phyloP scores from a whole-genome alignment of 2,329 filamentous ascomycete genomes.

The Aspergillus aculeatinus region DNA sequence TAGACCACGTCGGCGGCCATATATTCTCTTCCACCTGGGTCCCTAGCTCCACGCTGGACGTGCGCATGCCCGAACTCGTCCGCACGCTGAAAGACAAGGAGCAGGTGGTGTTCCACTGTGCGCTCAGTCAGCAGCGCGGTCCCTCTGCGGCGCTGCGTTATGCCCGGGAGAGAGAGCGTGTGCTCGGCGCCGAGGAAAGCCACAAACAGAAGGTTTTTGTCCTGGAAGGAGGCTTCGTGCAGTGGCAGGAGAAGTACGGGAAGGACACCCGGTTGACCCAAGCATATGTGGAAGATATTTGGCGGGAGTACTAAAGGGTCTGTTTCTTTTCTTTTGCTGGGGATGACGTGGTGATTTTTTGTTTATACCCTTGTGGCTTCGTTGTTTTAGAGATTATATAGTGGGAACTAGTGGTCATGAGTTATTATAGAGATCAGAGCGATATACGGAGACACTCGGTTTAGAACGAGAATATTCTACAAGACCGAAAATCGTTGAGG shows the following conservation, averaged over 20 bases:
- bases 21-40: slow-evolving; percentile 76
- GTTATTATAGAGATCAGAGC: background rate
- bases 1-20: slow-evolving; percentile 88
- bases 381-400: background rate
- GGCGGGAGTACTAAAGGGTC: slow-evolving; percentile 56
- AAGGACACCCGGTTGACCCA: slow-evolving; percentile 78
- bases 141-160: slow-evolving; percentile 82
- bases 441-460: too few relatives aligned
- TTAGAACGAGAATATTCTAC: background rate
- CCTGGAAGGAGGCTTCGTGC: slow-evolving; percentile 77
- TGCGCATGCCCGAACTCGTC: slow-evolving; percentile 77
- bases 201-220: slow-evolving; percentile 72
- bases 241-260: slow-evolving; percentile 83
- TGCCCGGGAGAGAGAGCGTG: slow-evolving; percentile 59
- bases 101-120: slow-evolving; percentile 91
- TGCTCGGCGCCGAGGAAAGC: slow-evolving; percentile 44
- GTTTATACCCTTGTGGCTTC: slow-evolving; percentile 6
- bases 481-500: too few relatives aligned
- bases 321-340: background rate
- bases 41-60: slow-evolving; percentile 71
- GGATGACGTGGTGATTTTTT: background rate
- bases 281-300: slow-evolving; percentile 79
- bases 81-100: slow-evolving; percentile 74
- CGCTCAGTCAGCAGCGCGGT: slow-evolving; percentile 84
- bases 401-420: background rate